A percentile compares a stretch with the other conserved stretches of the same genome.
Evolutionary conservation across 768 basidiomycete species (phyloP).

Genomic region (Lentinula guzmanii): DNA sequence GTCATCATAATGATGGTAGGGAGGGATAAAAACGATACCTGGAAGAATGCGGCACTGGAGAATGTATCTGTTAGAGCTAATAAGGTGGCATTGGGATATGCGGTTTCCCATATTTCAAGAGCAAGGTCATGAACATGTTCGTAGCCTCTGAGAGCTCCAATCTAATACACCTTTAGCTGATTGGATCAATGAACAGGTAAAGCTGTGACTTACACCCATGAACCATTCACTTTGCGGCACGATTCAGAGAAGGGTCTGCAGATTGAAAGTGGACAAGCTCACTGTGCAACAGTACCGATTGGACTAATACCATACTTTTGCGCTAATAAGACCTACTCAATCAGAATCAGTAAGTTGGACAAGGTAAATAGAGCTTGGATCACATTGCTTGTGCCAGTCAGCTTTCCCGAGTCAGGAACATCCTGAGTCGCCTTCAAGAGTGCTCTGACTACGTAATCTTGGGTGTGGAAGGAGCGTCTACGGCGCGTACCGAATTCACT

Average conservation of each 20-base stretch:
- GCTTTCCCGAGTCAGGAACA: constrained; percentile 36
- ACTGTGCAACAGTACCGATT: constrained; percentile 87
- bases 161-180: constrained; percentile 30
- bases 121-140: constrained; percentile 66
- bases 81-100: constrained; percentile 51
- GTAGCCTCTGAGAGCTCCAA: constrained; percentile 84
- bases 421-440: constrained; percentile 62
- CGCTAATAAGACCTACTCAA: constrained; percentile 74
- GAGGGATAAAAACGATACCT: constrained; percentile 33
- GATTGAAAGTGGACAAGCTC: constrained; percentile 22
- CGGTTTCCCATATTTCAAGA: constrained; percentile 82
- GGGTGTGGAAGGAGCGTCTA: constrained; percentile 64
- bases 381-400: constrained; percentile 92
- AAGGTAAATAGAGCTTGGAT: constrained; percentile 12
- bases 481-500: constrained; percentile 88
- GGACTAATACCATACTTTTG: constrained; percentile 58
- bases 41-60: constrained; percentile 81
- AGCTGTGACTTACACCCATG: constrained; percentile 60
- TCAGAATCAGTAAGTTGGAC: background rate
- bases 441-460: constrained; percentile 70
- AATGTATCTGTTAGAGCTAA: constrained; percentile 95
- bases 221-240: constrained; percentile 69
- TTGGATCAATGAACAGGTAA: constrained; percentile 1
- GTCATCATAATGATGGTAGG: background rate
- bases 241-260: background rate